Evolutionary conservation across 192 early-diverging fungal genomes (phyloP), one percentile per base, ranked within the genome.

Genomic region (Rhizophagus prolifer): DNA sequence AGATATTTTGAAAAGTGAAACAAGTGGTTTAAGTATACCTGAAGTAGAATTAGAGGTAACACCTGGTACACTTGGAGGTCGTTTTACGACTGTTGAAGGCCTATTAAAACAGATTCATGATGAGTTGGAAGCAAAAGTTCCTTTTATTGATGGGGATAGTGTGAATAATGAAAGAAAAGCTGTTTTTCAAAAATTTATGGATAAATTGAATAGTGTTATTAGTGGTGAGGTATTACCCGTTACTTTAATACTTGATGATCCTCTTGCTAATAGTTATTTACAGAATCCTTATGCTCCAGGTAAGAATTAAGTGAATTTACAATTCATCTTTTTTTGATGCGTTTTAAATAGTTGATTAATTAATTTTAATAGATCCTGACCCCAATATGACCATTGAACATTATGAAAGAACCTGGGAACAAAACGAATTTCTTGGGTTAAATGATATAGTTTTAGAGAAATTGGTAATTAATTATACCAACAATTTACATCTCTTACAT

Each of bases 1-100:
- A 41, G 96, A 98, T 82, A 94, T 98, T 62, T 87, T 98, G 36
- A 98, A 97, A 87, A 94, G 92, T 9, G 96, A 98, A 82, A 96
- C 95, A 13, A 96, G 96, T 81, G 93, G 95, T 60, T 82, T 98
- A 69, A 84, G 78, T 2, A 93, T 98, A 66, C 95, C 96, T 36
- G 96, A 97, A 78, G 90, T 96, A 70, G 89, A 95, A 38, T 80
- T 98, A 30, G 93, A 97, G 81, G 81, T 98, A 82, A 82, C 89
- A 30, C 84, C 90, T 9, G 96, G 96, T 54, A 98, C 96, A 2
- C 84, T 98, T 74, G 96, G 96, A 64, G 96, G 96, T 9, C 88
- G 94, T 41, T 98, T 98, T 79, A 98, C 96, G 3, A 98, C 96
- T 3, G 90, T 98, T 28, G 96, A 98, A 83, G 96, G 96, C 9